A percentile compares a stretch with the other conserved stretches of the same genome.
These are phyloP conservation scores for Leucosporidium yakuticum DNA, from an alignment of 768 basidiomycete species.

Conservation along the genomic window DNA sequence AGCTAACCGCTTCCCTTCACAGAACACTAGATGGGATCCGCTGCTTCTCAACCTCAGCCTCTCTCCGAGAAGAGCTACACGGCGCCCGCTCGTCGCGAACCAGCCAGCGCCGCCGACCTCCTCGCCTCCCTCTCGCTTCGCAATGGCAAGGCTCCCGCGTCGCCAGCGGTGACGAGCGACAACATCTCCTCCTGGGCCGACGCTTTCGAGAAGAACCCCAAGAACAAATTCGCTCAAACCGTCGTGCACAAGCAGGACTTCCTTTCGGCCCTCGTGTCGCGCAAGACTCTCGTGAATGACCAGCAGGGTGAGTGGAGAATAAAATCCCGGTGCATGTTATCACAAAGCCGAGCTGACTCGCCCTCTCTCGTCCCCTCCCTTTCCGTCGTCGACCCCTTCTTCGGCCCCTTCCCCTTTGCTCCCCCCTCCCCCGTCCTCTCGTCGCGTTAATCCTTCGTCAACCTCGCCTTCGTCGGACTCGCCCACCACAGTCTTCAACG, in stretches of 20 bases:
- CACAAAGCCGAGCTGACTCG: background rate
- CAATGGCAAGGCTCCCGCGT: constrained; percentile 1
- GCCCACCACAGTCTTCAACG: constrained; percentile 31
- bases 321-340: no score
- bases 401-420: background rate
- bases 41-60: no score
- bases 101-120: constrained; percentile 20
- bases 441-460: background rate
- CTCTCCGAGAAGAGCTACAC: no score
- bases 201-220: constrained; percentile 33
- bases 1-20: no score
- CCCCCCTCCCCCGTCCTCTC: background rate
- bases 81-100: background rate
- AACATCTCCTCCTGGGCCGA: constrained; percentile 38
- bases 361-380: no score
- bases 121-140: constrained; percentile 19
- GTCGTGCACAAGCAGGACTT: constrained; percentile 42
- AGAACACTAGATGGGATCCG: no score
- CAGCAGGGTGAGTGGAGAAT: constrained; percentile 29
- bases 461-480: constrained; percentile 10
- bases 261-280: constrained; percentile 32
- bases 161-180: constrained; percentile 25
- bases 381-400: no score
- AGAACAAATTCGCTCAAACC: constrained; percentile 25
- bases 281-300: constrained; percentile 35